A percentile compares a stretch with the other conserved stretches of the same genome.
phyloP scores from a whole-genome alignment of 108 stramenopile genomes.

The Nannochloropsis gaditana region DNA sequence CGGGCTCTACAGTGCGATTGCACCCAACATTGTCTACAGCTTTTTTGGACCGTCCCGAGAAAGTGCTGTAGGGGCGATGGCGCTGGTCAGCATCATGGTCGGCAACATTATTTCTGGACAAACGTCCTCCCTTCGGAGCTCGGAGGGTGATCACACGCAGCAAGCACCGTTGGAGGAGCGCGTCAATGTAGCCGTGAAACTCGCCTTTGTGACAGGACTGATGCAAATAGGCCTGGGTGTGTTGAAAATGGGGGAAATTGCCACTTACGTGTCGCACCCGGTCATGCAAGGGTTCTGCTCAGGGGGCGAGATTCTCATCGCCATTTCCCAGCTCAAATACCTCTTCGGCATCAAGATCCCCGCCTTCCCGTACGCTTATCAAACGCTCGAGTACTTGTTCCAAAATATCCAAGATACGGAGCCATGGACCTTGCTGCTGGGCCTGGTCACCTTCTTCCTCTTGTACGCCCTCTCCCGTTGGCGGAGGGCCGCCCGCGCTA shows the following conservation, averaged over 20 bases:
- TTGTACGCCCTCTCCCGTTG: slow-evolving; percentile 10
- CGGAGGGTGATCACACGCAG: not conserved
- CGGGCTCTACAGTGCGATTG: slow-evolving; percentile 8
- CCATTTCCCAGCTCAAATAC: slow-evolving; percentile 10
- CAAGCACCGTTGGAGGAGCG: slow-evolving; percentile 6
- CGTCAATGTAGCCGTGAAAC: not conserved
- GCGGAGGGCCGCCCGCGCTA: not conserved
- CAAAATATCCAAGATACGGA: not conserved
- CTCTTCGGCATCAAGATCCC: not conserved
- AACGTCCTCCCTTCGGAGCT: not conserved
- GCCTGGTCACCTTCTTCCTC: not conserved
- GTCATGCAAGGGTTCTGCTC: not conserved
- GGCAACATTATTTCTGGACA: not conserved
- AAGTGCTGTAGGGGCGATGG: not conserved
- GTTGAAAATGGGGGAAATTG: not conserved
- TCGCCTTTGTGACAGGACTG: not conserved
- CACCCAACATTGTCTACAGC: not conserved
- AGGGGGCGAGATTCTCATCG: not conserved
- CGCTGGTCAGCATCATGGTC: not conserved
- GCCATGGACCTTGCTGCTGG: not conserved
- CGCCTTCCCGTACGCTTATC: not conserved
- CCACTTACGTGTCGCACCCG: not conserved
- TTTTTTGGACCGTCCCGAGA: not conserved
- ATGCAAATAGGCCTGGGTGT: not conserved
- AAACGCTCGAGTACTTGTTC: not conserved